Base-by-base conservation (phyloP, 345 rosid species). In the Kernera saxatilis region DNA sequence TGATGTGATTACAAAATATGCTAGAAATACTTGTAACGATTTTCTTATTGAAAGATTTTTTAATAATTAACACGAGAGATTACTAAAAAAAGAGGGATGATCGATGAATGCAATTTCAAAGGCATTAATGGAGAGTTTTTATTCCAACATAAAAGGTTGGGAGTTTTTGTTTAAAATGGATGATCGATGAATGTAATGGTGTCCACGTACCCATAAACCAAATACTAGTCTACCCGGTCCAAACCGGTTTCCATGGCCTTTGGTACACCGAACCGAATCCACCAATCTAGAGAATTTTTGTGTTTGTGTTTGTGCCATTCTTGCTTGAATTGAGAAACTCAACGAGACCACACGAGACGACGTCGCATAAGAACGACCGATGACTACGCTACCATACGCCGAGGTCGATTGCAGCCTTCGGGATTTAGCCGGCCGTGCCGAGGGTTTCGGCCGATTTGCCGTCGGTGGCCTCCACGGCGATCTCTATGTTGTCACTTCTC, bases 381-480 rank as follows among this genome's bases (percentile, higher is more conserved):
- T 83, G 92, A 70, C 80, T 3, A 54, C 82, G 13, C 74, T 88
- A 19, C 89, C 95, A 19, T 90, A 90, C 69, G 70, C 88, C 39
- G 85, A 88, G 36, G 86, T 72, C 29, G 95, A 92, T 66, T 69
- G 66, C 71, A 73, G 51, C 81, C 77, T 85, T 54, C 64, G 92
- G 25, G 81, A 82, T 21, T 72, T 93, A 37, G 86, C 89, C 61
- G 88, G 88, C 40, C 78, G 81, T 26, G 96, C 95, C 22, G 90
- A 92, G 76, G 98, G 95, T 1, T 92, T 90, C 59, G 97, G 93
- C 17, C 87, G 81, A 14, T 73, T 69, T 23, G 75, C 93, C 64
- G 67, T 83, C 43, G 98, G 97, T 14, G 93, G 96, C 54, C 84
- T 88, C 62, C 81, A 85, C 63, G 96, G 96, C 1, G 82, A 84